phyloP scores from a whole-genome alignment of 73 alveolate genomes.

The Breviolum minutum region DNA sequence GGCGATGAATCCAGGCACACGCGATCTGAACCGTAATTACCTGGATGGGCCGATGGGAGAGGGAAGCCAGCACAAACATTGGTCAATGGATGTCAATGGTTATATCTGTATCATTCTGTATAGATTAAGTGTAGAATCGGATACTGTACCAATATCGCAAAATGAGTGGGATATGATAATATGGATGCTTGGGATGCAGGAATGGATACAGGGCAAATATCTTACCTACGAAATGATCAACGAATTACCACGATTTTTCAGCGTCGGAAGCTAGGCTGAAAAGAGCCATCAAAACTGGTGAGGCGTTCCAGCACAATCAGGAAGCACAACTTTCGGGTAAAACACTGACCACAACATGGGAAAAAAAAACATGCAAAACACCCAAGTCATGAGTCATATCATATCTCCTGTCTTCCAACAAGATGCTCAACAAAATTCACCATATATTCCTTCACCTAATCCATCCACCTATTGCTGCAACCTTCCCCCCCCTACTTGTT shows the following conservation, averaged over 20 bases:
- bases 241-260: too few species aligned
- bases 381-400: too few species aligned
- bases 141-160: background rate
- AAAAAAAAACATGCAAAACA: too few species aligned
- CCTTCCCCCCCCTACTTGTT: background rate
- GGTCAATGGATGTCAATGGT: background rate
- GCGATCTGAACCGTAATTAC: constrained; percentile 45
- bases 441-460: background rate
- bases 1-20: constrained; percentile 37
- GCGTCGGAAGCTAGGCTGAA: too few species aligned
- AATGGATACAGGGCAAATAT: background rate
- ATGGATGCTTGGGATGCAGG: background rate
- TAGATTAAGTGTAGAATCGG: background rate
- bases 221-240: too few species aligned
- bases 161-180: background rate
- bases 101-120: background rate
- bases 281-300: too few species aligned
- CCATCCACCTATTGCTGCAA: background rate
- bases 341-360: too few species aligned
- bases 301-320: too few species aligned
- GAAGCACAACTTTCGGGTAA: too few species aligned
- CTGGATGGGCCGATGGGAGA: background rate
- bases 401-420: too few species aligned
- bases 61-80: background rate
- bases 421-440: background rate